Conservation (phyloP, 139 green algal species). For the Yamagishiella unicocca region DNA sequence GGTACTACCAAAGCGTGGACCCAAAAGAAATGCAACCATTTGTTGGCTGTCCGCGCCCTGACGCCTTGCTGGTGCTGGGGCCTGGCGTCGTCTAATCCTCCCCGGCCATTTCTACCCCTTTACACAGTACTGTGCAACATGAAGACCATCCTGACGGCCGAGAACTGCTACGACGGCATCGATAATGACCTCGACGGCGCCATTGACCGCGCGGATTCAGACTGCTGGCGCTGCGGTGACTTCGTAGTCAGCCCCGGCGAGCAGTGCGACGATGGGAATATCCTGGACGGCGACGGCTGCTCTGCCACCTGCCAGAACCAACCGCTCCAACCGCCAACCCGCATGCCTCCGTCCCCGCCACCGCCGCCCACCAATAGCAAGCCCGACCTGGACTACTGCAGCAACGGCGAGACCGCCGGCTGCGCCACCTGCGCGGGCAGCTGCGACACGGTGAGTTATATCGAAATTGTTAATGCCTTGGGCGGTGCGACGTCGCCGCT, state of each 20-base stretch:
- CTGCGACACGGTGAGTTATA: slow-evolving; percentile 22
- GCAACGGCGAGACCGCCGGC: background rate
- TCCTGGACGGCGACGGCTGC: slow-evolving; percentile 24
- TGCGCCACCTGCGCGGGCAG: slow-evolving; percentile 20
- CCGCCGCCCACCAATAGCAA: slow-evolving; percentile 7
- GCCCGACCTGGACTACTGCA: background rate
- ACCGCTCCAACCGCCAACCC: background rate
- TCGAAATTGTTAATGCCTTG: no score
- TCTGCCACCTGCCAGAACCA: slow-evolving; percentile 24
- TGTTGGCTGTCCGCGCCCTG: no score
- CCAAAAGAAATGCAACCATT: no score
- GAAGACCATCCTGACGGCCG: slow-evolving; percentile 36
- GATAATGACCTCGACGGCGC: slow-evolving; percentile 48
- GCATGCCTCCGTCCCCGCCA: background rate
- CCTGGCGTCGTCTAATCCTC: background rate
- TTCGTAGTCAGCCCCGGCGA: slow-evolving; percentile 32
- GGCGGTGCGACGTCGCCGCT: no score
- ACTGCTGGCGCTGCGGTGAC: slow-evolving; percentile 54
- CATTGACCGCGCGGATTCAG: slow-evolving; percentile 43
- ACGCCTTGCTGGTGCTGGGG: no score
- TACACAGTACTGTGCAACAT: slow-evolving; percentile 18
- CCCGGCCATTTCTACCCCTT: background rate
- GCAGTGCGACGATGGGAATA: slow-evolving; percentile 50
- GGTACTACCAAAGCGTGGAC: no score
- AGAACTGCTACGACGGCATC: slow-evolving; percentile 42